Evolutionary conservation across 192 early-diverging fungal species (phyloP).

Genomic region (Rhizophlyctis rosea): DNA sequence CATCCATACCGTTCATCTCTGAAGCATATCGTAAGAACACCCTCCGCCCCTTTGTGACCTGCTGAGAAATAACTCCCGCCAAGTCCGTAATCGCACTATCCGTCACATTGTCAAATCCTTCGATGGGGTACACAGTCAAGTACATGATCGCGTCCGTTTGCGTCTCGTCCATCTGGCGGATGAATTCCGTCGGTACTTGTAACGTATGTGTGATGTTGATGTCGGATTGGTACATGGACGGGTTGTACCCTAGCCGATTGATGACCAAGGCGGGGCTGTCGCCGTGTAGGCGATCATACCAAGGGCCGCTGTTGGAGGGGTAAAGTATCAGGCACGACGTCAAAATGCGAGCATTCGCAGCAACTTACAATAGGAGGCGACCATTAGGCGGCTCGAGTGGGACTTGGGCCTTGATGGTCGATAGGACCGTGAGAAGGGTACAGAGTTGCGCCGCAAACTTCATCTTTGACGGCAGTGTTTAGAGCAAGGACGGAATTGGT

Average conservation of each 20-base stretch:
- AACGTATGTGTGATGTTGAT: conserved; percentile 27
- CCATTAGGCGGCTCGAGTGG: too few species aligned
- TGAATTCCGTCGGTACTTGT: conserved; percentile 8
- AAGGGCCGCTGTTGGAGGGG: conserved; percentile 27
- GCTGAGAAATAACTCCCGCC: background rate
- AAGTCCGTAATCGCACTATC: conserved; percentile 16
- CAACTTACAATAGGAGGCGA: too few species aligned
- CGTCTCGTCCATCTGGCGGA: conserved; percentile 31
- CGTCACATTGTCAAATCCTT: conserved; percentile 32
- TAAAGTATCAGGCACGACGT: too few species aligned
- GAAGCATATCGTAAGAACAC: conserved; percentile 36
- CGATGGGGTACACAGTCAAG: conserved; percentile 38
- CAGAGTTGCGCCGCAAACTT: too few species aligned
- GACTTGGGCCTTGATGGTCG: too few species aligned
- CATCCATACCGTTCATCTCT: conserved; percentile 42
- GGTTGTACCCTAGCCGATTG: conserved; percentile 15
- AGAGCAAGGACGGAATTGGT: too few species aligned
- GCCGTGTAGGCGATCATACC: conserved; percentile 19
- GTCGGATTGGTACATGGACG: conserved; percentile 24
- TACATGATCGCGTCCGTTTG: conserved; percentile 31
- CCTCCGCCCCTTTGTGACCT: conserved; percentile 9
- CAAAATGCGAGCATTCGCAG: too few species aligned
- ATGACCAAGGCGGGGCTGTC: conserved; percentile 17
- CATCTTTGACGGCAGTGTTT: too few species aligned
- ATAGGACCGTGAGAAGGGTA: too few species aligned